phyloP scores from a whole-genome alignment of 2,329 filamentous ascomycete species.

The Stenocarpella maydis region DNA sequence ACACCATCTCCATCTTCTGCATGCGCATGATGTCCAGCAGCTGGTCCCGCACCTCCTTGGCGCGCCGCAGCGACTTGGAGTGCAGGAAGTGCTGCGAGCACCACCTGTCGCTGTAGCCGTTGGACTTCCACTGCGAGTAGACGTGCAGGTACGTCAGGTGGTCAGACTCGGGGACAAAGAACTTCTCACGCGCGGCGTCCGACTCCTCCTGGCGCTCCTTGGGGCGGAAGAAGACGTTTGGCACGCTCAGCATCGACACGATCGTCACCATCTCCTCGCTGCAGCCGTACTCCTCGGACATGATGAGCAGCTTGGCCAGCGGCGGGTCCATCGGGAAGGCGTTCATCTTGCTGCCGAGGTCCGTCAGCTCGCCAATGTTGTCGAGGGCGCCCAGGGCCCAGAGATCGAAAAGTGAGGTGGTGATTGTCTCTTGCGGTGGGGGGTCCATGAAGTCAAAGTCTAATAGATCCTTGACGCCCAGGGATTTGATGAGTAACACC shows the following conservation, averaged over 20 bases:
- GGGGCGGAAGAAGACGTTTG: constrained; percentile 94
- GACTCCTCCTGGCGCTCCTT: constrained; percentile 98
- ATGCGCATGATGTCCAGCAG: constrained; percentile 92
- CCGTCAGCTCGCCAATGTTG: constrained; percentile 90
- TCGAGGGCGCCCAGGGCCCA: constrained; percentile 95
- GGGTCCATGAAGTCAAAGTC: constrained; percentile 99
- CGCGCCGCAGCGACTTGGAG: constrained; percentile 89
- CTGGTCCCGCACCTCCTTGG: constrained; percentile 94
- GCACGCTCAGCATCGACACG: constrained; percentile 96
- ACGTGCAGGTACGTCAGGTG: constrained; percentile 96
- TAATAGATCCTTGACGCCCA: constrained; percentile 91
- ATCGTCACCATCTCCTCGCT: constrained; percentile 99
- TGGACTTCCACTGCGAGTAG: constrained; percentile 93
- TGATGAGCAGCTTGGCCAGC: constrained; percentile 93
- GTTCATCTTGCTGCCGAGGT: constrained; percentile 91
- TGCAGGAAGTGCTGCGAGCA: constrained; percentile 94
- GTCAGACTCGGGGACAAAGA: constrained; percentile 97
- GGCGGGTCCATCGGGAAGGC: constrained; percentile 98
- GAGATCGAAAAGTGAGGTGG: constrained; percentile 94
- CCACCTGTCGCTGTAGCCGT: constrained; percentile 90
- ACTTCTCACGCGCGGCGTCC: constrained; percentile 94
- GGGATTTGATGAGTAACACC: constrained; percentile 89
- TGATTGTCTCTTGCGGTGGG: constrained; percentile 96
- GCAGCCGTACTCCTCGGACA: constrained; percentile 86
- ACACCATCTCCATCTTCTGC: constrained; percentile 87